A percentile compares a stretch with the other conserved stretches of the same genome.
These are phyloP conservation scores for Gaultheria prostrata DNA, from an alignment of 148 eudicot species.

Conservation along the genomic window DNA sequence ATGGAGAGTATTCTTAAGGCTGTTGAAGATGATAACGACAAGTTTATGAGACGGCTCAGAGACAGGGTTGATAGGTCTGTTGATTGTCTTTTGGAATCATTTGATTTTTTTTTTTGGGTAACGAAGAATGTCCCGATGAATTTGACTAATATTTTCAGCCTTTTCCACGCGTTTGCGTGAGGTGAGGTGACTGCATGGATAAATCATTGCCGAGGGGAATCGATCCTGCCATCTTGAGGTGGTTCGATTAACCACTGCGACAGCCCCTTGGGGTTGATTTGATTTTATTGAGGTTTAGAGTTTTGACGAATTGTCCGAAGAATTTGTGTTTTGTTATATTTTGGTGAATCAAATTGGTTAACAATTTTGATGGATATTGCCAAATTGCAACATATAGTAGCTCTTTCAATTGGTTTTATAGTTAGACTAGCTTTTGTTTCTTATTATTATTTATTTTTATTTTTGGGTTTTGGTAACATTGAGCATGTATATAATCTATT, in stretches of 20 bases:
- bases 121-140: too few relatives aligned
- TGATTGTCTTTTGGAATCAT: neutral
- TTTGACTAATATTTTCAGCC: too few relatives aligned
- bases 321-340: neutral
- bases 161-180: too few relatives aligned
- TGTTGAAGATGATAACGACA: slow-evolving; percentile 48
- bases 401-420: neutral
- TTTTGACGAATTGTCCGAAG: slow-evolving; percentile 34
- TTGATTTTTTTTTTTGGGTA: too few relatives aligned
- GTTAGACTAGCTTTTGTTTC: neutral
- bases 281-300: too few relatives aligned
- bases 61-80: slow-evolving; percentile 41
- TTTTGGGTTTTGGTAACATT: neutral
- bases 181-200: too few relatives aligned
- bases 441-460: neutral
- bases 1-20: slow-evolving; percentile 38
- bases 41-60: slow-evolving; percentile 35
- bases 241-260: too few relatives aligned
- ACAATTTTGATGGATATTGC: too few relatives aligned
- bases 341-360: neutral
- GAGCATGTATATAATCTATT: neutral
- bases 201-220: too few relatives aligned
- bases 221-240: too few relatives aligned
- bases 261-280: too few relatives aligned
- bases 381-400: neutral